A percentile compares a stretch with the other conserved stretches of the same genome.
phyloP scores from a whole-genome alignment of 495 filamentous ascomycete species.

The Penicillium subrubescens region DNA sequence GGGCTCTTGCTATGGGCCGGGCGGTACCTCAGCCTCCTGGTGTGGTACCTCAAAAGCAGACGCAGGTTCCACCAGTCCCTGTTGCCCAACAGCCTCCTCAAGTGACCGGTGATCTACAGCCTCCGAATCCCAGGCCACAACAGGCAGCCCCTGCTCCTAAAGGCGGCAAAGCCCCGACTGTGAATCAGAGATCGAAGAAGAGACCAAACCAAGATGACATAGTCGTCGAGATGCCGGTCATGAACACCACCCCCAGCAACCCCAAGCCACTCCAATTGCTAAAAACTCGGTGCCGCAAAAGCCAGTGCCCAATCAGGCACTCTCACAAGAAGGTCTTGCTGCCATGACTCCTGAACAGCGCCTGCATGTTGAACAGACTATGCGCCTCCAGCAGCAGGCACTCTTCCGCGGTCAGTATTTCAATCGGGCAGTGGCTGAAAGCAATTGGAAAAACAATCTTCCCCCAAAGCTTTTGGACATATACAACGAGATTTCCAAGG shows the following conservation, averaged over 20 bases:
- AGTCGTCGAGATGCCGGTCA: conserved; percentile 47
- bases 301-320: conserved; percentile 27
- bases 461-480: conserved; percentile 41
- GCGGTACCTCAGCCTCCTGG: conserved; percentile 39
- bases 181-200: conserved; percentile 53
- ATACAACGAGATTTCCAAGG: conserved; percentile 43
- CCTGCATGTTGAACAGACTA: conserved; percentile 40
- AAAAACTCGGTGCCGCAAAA: conserved; percentile 32
- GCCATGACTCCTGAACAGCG: conserved; percentile 54
- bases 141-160: conserved; percentile 30
- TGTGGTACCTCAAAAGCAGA: conserved; percentile 23
- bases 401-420: conserved; percentile 30
- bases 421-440: conserved; percentile 38
- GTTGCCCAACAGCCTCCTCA: conserved; percentile 26
- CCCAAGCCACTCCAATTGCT: conserved; percentile 31
- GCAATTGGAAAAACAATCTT: conserved; percentile 41
- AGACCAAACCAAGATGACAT: conserved; percentile 65
- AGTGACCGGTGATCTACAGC: conserved; percentile 15
- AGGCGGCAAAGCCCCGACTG: conserved; percentile 26
- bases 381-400: conserved; percentile 37
- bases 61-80: conserved; percentile 29
- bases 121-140: conserved; percentile 24
- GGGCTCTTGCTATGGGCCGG: conserved; percentile 38
- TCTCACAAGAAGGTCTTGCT: conserved; percentile 56
- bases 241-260: conserved; percentile 43